phyloP scores from a whole-genome alignment of 768 basidiomycete genomes.

The Xerocomellus intermedius region DNA sequence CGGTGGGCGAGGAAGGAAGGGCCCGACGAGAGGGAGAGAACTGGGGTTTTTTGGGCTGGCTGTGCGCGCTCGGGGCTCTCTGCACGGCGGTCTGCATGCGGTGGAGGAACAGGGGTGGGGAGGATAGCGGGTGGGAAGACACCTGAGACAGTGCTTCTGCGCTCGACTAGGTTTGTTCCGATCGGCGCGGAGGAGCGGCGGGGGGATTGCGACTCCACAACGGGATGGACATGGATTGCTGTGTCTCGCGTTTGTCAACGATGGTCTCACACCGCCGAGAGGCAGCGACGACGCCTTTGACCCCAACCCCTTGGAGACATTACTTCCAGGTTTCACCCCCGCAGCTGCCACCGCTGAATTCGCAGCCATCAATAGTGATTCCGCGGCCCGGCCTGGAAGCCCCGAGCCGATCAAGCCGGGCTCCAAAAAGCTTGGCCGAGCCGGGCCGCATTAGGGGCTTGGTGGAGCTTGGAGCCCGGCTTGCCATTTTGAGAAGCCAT shows the following conservation, averaged over 20 bases:
- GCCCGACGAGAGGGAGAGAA: conserved; percentile 28
- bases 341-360: conserved; percentile 39
- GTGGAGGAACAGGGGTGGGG: not conserved
- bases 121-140: not conserved
- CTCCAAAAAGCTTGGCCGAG: not conserved
- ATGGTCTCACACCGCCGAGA: conserved; percentile 33
- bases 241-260: conserved; percentile 42
- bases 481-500: not conserved
- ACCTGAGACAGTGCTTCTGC: conserved; percentile 30
- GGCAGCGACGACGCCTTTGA: conserved; percentile 13
- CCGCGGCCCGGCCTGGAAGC: no score
- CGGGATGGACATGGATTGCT: conserved; percentile 37
- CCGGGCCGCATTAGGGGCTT: not conserved
- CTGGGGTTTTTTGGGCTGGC: conserved; percentile 18
- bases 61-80: conserved; percentile 16
- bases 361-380: conserved; percentile 34
- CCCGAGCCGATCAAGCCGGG: not conserved
- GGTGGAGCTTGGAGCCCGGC: not conserved
- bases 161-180: conserved; percentile 17
- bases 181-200: conserved; percentile 19
- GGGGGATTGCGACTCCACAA: conserved; percentile 42
- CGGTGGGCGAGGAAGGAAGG: conserved; percentile 27
- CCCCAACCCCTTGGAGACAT: conserved; percentile 5
- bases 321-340: conserved; percentile 18
- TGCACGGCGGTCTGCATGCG: conserved; percentile 3